Base-by-base conservation (phyloP, 2,329 filamentous ascomycete species). In the Salinomyces thailandicus region DNA sequence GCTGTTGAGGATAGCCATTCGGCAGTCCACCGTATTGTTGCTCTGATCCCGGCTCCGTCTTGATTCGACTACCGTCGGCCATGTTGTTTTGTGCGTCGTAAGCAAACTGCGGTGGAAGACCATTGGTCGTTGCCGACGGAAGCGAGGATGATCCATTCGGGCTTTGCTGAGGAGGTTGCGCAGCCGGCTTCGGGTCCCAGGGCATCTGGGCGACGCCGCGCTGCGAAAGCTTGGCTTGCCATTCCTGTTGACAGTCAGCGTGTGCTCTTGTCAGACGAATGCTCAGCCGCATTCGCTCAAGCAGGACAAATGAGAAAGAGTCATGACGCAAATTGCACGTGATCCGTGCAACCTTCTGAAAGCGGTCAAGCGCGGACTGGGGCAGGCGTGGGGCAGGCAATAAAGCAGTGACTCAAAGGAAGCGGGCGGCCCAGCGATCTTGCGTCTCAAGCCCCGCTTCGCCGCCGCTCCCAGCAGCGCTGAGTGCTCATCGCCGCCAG, bases 201-300 rank as follows among this genome's bases (percentile, higher is more conserved):
- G 91, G 89, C 59, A 96, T 95, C 39, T 75, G 69, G 41, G 91
- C 91, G 43, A 96, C 81, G 48, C 81, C 77, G 47, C 93, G 77
- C 49, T 78, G 77, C 1, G 87, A 82, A 22, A 98, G 72, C 63
- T 93, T 95, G 52, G 79, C 72, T 69, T 96, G 87, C 91, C 91
- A 98, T 65, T 80, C 84, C 87, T 96, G 58, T 33, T 18, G 31
- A 15, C 14, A 33, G 36, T 45, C 30, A 38, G 43, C 22, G 24
- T n/a, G n/a, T n/a, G n/a, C n/a, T n/a, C n/a, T n/a, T n/a, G n/a
- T n/a, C n/a, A n/a, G n/a, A n/a, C n/a, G n/a, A n/a, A n/a, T n/a
- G n/a, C n/a, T n/a, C n/a, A n/a, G n/a, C n/a, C n/a, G n/a, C n/a
- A n/a, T n/a, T n/a, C n/a, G n/a, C n/a, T n/a, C n/a, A n/a, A n/a